These are phyloP conservation scores for Symmetrospora coprosmae DNA, from an alignment of 768 basidiomycete species.

Conservation along the genomic window DNA sequence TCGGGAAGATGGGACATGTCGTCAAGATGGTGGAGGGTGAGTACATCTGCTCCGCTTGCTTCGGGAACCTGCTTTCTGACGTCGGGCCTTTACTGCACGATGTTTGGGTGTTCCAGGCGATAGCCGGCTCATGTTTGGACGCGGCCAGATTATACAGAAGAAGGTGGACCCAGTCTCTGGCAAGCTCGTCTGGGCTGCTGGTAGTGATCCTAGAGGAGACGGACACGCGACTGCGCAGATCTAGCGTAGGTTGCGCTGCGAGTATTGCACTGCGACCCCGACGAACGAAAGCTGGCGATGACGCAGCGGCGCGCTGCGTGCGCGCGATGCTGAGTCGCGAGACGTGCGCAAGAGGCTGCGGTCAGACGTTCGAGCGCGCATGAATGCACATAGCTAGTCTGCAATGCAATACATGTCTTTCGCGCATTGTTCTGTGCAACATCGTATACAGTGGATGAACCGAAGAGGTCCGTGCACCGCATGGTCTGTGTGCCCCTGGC, in stretches of 20 bases:
- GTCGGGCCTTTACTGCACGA: conserved; percentile 31
- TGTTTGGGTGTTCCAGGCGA: background rate
- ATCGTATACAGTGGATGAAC: too few species aligned
- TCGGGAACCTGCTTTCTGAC: conserved; percentile 41
- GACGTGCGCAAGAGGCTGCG: background rate
- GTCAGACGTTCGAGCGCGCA: background rate
- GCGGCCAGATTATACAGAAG: conserved; percentile 82
- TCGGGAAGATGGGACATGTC: conserved; percentile 80
- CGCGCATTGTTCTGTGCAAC: too few species aligned
- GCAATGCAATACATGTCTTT: too few species aligned
- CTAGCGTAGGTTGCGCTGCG: background rate
- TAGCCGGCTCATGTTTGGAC: conserved; percentile 48
- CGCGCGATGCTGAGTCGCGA: background rate
- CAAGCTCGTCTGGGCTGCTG: conserved; percentile 79
- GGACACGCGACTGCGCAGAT: conserved; percentile 22
- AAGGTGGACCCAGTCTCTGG: conserved; percentile 50
- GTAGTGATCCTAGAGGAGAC: conserved; percentile 50
- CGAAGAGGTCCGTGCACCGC: too few species aligned
- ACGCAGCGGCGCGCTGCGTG: background rate
- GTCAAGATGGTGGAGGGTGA: conserved; percentile 52
- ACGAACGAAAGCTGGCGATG: background rate
- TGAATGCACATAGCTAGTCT: too few species aligned
- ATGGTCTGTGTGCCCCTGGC: background rate
- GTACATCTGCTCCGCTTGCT: too few species aligned
- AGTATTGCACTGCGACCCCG: background rate